Evolutionary conservation across 352 stramenopile genomes (phyloP).

Genomic region (Phytopythium litorale): DNA sequence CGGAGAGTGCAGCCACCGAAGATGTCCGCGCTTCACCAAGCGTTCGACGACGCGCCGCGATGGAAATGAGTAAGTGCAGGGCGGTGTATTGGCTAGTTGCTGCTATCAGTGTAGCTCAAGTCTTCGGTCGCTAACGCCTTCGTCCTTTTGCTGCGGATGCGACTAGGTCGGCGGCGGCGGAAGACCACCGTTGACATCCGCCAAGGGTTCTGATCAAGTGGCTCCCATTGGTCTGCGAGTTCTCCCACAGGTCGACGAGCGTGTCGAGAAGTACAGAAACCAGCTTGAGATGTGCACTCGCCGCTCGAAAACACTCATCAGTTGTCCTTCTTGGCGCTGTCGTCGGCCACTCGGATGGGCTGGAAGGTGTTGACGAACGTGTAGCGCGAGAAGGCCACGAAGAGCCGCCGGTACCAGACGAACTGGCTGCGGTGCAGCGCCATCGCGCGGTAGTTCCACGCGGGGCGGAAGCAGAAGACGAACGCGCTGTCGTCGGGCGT

Average conservation of each 20-base stretch:
- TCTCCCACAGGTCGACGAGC: not conserved
- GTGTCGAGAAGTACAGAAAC: not conserved
- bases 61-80: slow-evolving; percentile 20
- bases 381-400: slow-evolving; percentile 94
- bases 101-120: not conserved
- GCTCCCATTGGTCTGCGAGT: not conserved
- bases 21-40: slow-evolving; percentile 13
- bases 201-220: slow-evolving; percentile 28
- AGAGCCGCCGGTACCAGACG: slow-evolving; percentile 96
- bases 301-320: slow-evolving; percentile 9
- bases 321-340: slow-evolving; percentile 29
- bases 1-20: not conserved
- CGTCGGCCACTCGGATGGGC: slow-evolving; percentile 29
- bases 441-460: slow-evolving; percentile 91
- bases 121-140: not conserved
- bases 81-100: not conserved
- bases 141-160: not conserved
- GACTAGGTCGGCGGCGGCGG: slow-evolving; percentile 25
- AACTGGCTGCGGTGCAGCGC: slow-evolving; percentile 92
- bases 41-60: slow-evolving; percentile 18
- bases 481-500: slow-evolving; percentile 27
- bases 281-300: not conserved
- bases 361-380: slow-evolving; percentile 92
- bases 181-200: slow-evolving; percentile 42
- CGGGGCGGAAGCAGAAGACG: slow-evolving; percentile 53